Evolutionary conservation across 768 basidiomycete species (phyloP), one percentile per base, ranked within the genome.

Genomic region (Boletus barrowsii): DNA sequence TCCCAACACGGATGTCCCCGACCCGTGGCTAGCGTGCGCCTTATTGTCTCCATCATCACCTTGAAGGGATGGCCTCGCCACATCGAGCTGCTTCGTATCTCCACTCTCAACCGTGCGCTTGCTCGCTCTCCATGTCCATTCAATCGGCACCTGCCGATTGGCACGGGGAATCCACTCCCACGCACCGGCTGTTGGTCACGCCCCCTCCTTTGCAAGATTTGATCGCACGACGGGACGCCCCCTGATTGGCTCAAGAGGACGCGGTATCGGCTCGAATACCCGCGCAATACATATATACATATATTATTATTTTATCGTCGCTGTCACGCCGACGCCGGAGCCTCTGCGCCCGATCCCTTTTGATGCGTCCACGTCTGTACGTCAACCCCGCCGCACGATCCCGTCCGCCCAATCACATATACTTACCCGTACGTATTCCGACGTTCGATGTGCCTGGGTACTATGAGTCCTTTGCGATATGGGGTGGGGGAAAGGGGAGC

Each of bases 131-230:
- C 40, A 32, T 37, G 29, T 20, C 59, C 45, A 68, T 71, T 71
- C 62, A 71, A 37, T 71, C 68, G 68, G 68, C 46, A 55, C 49
- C 3, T 37, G 10, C 68, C 68, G 67, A 22, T 41, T 47, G 37
- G 30, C 2, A 10, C 29, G 29, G 29, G 29, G 29, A 3, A 26
- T 1, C n/a, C 30, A 29, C 52, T 70, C 67, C 51, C 67, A 70
- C 69, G 68, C 49, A 42, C 48, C 56, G 67, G 67, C 67, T 66
- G 61, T 68, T 29, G 26, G 26, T 29, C 26, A 29, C 26, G 26
- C 26, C 26, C 22, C 22, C 26, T 29, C 26, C 26, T 2, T 29
- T 29, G 26, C 46, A 50, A 62, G 56, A 60, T 29, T 61, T 56
- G 61, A 63, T 67, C 63, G 48, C 55, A 37, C 56, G 58, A 59